These are phyloP conservation scores for Boletus fagicola DNA, from an alignment of 768 basidiomycete genomes.

Conservation along the genomic window DNA sequence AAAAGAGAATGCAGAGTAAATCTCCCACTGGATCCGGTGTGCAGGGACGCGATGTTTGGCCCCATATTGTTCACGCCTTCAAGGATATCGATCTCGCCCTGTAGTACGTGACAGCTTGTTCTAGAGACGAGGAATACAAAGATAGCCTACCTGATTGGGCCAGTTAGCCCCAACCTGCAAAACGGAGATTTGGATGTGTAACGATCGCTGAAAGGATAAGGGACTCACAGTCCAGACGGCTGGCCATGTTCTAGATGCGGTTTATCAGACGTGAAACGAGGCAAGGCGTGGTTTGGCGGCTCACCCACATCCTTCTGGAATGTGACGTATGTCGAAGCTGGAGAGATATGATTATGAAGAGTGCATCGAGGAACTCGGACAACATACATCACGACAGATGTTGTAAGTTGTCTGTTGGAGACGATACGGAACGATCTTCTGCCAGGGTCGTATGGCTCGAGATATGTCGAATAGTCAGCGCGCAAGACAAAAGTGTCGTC, in stretches of 20 bases:
- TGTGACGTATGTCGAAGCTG: constrained; percentile 33
- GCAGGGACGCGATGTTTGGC: constrained; percentile 35
- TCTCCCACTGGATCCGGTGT: constrained; percentile 28
- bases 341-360: neutral
- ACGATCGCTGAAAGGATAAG: neutral
- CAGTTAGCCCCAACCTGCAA: constrained; percentile 18
- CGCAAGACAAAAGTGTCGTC: constrained; percentile 30
- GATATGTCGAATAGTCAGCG: constrained; percentile 27
- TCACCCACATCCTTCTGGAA: constrained; percentile 34
- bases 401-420: constrained; percentile 21
- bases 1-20: neutral
- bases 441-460: constrained; percentile 23
- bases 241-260: constrained; percentile 25
- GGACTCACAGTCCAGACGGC: constrained; percentile 24
- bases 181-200: neutral
- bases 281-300: neutral
- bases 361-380: neutral
- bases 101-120: neutral
- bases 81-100: constrained; percentile 48
- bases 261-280: neutral
- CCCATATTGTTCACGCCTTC: constrained; percentile 45
- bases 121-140: neutral
- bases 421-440: constrained; percentile 32
- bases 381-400: constrained; percentile 23
- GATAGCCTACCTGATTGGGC: constrained; percentile 14